These are phyloP conservation scores for Puccinellia tenuiflora DNA, from an alignment of 176 grass and related monocot species.

Conservation along the genomic window DNA sequence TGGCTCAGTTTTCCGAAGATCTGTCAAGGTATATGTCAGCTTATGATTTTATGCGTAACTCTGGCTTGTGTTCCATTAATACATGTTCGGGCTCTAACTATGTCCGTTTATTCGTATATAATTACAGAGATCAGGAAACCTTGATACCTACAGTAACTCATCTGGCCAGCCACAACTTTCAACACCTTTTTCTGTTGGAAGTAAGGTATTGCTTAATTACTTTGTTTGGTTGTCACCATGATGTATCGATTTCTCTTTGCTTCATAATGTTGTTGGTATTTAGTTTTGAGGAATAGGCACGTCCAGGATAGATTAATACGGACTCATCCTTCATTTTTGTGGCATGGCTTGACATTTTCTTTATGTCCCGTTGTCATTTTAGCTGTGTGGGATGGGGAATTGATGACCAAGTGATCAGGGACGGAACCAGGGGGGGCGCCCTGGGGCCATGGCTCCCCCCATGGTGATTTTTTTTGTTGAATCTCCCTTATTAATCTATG, in stretches of 20 bases:
- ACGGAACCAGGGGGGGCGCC: too few species aligned
- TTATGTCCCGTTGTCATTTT: neutral
- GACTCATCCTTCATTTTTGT: neutral
- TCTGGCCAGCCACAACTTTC: slow-evolving; percentile 19
- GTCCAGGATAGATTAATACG: neutral
- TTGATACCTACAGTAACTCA: slow-evolving; percentile 11
- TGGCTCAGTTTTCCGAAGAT: slow-evolving; percentile 41
- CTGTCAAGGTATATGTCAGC: slow-evolving; percentile 31
- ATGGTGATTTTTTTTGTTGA: too few species aligned
- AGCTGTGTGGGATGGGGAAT: neutral
- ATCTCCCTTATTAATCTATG: too few species aligned
- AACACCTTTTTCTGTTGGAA: slow-evolving; percentile 39
- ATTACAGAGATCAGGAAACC: slow-evolving; percentile 19
- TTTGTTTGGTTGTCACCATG: slow-evolving; percentile 6
- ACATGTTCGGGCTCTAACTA: neutral
- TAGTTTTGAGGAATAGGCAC: neutral
- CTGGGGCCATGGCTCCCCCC: too few species aligned
- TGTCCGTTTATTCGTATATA: slow-evolving; percentile 4
- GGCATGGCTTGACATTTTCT: neutral
- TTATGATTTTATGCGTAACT: slow-evolving; percentile 22
- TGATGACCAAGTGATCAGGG: neutral
- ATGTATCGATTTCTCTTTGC: slow-evolving; percentile 16
- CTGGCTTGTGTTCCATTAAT: neutral
- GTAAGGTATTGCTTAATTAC: slow-evolving; percentile 42
- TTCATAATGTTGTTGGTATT: neutral